phyloP scores from a whole-genome alignment of 495 filamentous ascomycete species.

The Chlorociboria aeruginascens region DNA sequence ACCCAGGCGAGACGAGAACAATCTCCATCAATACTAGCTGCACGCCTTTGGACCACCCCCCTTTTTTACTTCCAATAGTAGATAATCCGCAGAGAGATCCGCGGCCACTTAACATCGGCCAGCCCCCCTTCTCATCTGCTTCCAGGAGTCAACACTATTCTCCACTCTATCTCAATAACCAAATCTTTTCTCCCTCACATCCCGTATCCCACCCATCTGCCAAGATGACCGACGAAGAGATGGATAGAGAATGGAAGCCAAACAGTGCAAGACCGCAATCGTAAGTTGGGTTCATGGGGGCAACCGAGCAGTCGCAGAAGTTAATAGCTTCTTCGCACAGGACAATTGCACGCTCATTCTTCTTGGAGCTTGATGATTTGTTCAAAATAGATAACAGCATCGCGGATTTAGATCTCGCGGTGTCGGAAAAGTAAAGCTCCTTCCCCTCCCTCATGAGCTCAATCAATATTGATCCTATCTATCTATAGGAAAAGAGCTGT shows the following conservation, averaged over 20 bases:
- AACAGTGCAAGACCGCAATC: conserved; percentile 59
- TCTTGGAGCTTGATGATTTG: conserved; percentile 72
- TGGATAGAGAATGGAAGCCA: conserved; percentile 66
- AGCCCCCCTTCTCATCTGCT: conserved; percentile 7
- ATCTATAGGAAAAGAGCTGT: conserved; percentile 52
- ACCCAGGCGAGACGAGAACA: too few relatives aligned
- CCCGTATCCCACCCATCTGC: conserved; percentile 49
- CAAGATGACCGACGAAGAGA: conserved; percentile 50
- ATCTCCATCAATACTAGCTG: too few relatives aligned
- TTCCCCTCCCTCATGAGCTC: conserved; percentile 13
- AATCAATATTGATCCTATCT: conserved; percentile 18
- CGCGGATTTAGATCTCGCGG: conserved; percentile 60
- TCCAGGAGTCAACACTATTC: conserved; percentile 1
- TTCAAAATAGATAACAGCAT: conserved; percentile 77
- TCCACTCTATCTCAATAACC: conserved; percentile 1
- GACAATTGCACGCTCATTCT: conserved; percentile 80
- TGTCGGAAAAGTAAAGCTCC: conserved; percentile 70
- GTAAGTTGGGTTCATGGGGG: conserved; percentile 36
- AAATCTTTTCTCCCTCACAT: conserved; percentile 19
- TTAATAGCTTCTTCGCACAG: conserved; percentile 30
- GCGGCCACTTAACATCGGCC: not conserved
- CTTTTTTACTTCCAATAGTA: too few relatives aligned
- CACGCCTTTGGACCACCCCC: too few relatives aligned
- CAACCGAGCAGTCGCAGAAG: not conserved
- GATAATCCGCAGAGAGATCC: too few relatives aligned